A percentile compares a stretch with the other conserved stretches of the same genome.
These are phyloP conservation scores for Leccinum fallax DNA, from an alignment of 1,284 basidiomycete species.

Conservation along the genomic window DNA sequence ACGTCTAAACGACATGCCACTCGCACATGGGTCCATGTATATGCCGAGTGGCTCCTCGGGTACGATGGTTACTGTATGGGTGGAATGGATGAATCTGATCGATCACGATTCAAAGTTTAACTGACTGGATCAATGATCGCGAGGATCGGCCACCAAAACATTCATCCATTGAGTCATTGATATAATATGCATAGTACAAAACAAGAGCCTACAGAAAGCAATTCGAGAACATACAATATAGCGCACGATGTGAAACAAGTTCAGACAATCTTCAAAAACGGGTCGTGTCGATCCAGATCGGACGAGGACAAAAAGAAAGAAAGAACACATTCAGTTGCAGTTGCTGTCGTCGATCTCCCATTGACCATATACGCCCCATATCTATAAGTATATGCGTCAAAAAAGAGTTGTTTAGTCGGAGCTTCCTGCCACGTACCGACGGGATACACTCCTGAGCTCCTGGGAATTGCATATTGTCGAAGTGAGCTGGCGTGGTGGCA, in stretches of 20 bases:
- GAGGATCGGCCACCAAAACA: no score
- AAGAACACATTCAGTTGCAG: conserved; percentile 10
- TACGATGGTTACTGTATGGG: no score
- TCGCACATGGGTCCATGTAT: no score
- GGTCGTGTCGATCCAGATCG: not conserved
- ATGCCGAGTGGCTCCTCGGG: no score
- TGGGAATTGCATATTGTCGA: conserved; percentile 20
- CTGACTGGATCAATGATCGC: no score
- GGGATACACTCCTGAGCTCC: conserved; percentile 27
- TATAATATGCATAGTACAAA: not conserved
- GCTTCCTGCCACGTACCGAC: conserved; percentile 10
- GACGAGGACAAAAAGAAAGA: not conserved
- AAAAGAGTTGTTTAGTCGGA: not conserved
- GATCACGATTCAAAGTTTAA: no score
- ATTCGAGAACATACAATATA: not conserved
- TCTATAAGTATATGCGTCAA: conserved; percentile 4
- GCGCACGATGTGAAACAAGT: not conserved
- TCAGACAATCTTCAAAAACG: not conserved
- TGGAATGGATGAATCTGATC: no score
- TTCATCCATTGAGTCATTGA: not conserved
- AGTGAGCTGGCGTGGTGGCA: conserved; percentile 26
- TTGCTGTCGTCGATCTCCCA: conserved; percentile 30
- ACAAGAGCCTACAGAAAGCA: not conserved
- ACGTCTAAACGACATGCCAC: no score
- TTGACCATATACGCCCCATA: conserved; percentile 24